Evolutionary conservation across 768 basidiomycete genomes (phyloP).

Genomic region (Tephrocybe sp.): DNA sequence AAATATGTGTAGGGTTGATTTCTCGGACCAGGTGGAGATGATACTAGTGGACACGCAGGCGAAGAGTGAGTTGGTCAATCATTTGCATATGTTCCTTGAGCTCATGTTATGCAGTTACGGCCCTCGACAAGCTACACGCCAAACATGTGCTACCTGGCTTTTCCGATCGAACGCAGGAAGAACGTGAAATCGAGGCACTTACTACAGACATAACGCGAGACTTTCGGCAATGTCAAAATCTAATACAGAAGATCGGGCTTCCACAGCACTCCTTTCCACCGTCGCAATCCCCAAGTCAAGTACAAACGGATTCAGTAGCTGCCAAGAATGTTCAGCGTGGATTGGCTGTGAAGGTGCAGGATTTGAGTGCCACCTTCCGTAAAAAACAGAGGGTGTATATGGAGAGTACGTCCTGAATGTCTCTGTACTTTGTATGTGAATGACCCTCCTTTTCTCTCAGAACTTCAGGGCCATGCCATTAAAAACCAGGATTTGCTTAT

Average conservation of each 20-base stretch:
- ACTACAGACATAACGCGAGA: constrained; percentile 90
- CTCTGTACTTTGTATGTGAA: background rate
- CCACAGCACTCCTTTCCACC: constrained; percentile 67
- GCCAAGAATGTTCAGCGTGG: constrained; percentile 95
- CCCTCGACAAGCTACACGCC: constrained; percentile 93
- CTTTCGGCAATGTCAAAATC: constrained; percentile 57
- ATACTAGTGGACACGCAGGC: constrained; percentile 63
- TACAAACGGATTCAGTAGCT: constrained; percentile 54
- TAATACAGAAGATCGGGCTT: constrained; percentile 75
- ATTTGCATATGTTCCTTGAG: constrained; percentile 16
- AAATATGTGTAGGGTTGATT: constrained; percentile 72
- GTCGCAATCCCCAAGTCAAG: constrained; percentile 32
- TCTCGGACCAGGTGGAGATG: constrained; percentile 85
- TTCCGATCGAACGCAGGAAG: constrained; percentile 90
- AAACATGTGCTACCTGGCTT: constrained; percentile 96
- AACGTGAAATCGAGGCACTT: constrained; percentile 85
- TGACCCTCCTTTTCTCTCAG: constrained; percentile 26
- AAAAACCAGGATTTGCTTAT: constrained; percentile 94
- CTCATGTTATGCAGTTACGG: constrained; percentile 52
- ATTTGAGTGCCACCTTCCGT: constrained; percentile 85
- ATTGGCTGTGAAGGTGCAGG: constrained; percentile 94
- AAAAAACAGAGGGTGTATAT: constrained; percentile 99
- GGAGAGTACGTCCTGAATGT: constrained; percentile 72
- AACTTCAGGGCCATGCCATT: constrained; percentile 95
- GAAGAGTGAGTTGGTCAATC: constrained; percentile 62